Conservation (phyloP, 1,139 yeast species). For the Scheffersomyces illinoinensis region DNA sequence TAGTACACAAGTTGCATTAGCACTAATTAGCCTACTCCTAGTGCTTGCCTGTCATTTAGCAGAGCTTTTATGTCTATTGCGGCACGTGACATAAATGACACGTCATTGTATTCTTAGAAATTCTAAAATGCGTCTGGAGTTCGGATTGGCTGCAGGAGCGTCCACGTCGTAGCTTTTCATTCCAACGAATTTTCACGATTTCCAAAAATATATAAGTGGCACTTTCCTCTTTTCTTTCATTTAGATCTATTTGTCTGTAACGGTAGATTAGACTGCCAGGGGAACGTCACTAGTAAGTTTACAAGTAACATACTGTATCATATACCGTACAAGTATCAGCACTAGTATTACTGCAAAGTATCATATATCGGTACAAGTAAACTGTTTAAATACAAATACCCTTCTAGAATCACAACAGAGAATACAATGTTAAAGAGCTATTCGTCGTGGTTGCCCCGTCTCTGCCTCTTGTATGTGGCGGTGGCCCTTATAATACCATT, state of each 20-base stretch:
- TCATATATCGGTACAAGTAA: not conserved
- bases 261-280: not conserved
- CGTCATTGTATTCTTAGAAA: not conserved
- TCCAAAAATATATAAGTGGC: conserved; percentile 6
- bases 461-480: conserved; percentile 19
- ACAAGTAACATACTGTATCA: not conserved
- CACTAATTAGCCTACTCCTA: not conserved
- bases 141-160: not conserved
- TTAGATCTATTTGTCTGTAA: not conserved
- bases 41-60: not conserved
- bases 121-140: not conserved
- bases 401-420: not conserved
- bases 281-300: not conserved
- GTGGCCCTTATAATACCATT: conserved; percentile 18
- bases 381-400: not conserved
- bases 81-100: not conserved
- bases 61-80: not conserved
- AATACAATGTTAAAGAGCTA: conserved; percentile 11
- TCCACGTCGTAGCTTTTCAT: not conserved
- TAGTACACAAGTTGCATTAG: not conserved
- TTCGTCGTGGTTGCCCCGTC: conserved; percentile 18
- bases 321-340: not conserved
- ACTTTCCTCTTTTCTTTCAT: conserved; percentile 1
- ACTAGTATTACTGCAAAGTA: not conserved
- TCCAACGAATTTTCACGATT: not conserved